Evolutionary conservation across 176 grass and related monocot species (phyloP).

Genomic region (Oryza glaberrima): DNA sequence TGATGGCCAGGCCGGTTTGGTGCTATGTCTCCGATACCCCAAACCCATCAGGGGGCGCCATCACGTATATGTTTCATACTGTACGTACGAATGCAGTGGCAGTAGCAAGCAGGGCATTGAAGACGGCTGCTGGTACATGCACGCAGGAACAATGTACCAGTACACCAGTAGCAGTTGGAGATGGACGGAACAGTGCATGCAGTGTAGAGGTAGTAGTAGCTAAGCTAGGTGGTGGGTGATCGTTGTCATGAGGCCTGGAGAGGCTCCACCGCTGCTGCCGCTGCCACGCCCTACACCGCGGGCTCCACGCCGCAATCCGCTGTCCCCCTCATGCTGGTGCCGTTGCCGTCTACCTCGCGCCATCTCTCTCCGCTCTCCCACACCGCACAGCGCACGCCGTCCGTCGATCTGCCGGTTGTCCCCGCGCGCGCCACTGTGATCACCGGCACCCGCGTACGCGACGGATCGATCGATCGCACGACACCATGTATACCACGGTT

Average conservation of each 20-base stretch:
- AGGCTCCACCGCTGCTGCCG: constrained; percentile 36
- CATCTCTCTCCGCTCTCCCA: too few relatives aligned
- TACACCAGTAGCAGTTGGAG: not conserved
- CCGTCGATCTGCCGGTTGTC: too few relatives aligned
- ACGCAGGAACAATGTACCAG: not conserved
- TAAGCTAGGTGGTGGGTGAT: not conserved
- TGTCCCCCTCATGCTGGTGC: constrained; percentile 16
- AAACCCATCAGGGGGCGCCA: not conserved
- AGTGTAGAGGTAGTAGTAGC: not conserved
- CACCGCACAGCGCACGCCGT: too few relatives aligned
- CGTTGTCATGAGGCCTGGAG: constrained; percentile 5
- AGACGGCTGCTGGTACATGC: too few relatives aligned
- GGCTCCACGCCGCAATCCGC: constrained; percentile 25
- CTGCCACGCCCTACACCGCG: constrained; percentile 36
- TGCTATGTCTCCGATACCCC: not conserved
- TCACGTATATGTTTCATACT: not conserved
- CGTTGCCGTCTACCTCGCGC: too few relatives aligned
- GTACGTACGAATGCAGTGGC: too few relatives aligned
- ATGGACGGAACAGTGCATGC: not conserved
- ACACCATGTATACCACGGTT: too few relatives aligned
- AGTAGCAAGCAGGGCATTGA: too few relatives aligned
- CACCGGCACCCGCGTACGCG: too few relatives aligned
- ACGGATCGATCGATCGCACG: too few relatives aligned
- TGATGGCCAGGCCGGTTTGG: too few relatives aligned
- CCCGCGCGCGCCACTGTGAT: too few relatives aligned